Evolutionary conservation across 768 basidiomycete species (phyloP), one percentile per base, ranked within the genome.

Genomic region (Gloeopeniophorella convolvens): DNA sequence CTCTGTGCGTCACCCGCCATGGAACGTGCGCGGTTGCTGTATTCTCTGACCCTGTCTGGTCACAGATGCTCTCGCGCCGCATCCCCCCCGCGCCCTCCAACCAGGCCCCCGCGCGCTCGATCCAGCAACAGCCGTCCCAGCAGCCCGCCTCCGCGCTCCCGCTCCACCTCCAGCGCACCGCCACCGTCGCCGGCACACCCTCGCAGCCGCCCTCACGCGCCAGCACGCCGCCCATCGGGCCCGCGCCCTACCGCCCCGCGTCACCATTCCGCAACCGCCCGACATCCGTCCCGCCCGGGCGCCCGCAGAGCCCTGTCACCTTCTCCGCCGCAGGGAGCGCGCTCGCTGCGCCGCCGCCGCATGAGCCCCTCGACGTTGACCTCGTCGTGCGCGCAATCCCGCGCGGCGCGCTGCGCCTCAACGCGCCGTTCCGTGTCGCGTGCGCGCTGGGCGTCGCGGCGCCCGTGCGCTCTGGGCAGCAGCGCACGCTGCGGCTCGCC

Each of bases 91-190:
- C 81, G 6, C 60, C 68, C 26, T 64, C 66, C 5, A 67, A 53
- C 56, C 65, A 42, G 68, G 66, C 59, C 10, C 58, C 60, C 9
- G 66, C 80, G 7, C 62, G 69, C 24, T 64, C 67, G 6, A 66
- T 54, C 54, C 66, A 46, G 69, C 66, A 58, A 8, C 61, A 59
- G 13, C 54, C 54, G 10, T 47, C 60, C 9, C 64, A 67, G 10
- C 76, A 76, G 42, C 78, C 81, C 8, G 76, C 72, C 1, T 83
- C 86, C n/a, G 87, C 89, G 1, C 66, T 90, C 18, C 89, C 88
- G 0, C 72, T 79, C 6, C 78, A 91, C 65, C 70, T 91, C n/a
- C 88, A 89, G 59, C 78, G 82, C 18, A 65, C 67, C 15, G 59
- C 70, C 5, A 68, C 69, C 9, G 64, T 68, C 1, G 46, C 66